Evolutionary conservation across 2,329 filamentous ascomycete species (phyloP).

Genomic region (Paraphoma chrysanthemicola): DNA sequence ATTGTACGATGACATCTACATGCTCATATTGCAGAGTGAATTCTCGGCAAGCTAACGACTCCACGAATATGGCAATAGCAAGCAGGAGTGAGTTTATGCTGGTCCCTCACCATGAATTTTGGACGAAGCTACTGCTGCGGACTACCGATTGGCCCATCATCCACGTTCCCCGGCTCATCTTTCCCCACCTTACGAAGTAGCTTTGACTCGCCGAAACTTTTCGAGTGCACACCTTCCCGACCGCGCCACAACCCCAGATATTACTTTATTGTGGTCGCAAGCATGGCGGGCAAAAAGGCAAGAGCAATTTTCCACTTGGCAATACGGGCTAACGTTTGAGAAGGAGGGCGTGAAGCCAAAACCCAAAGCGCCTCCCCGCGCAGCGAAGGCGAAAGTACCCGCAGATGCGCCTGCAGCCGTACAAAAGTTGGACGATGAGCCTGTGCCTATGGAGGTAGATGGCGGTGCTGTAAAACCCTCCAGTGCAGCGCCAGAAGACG

Average conservation of each 20-base stretch:
- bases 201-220: conserved; percentile 40
- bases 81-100: background rate
- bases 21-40: too few species aligned
- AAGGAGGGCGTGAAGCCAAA: conserved; percentile 37
- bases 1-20: background rate
- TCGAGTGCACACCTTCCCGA: conserved; percentile 21
- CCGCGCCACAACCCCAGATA: conserved; percentile 12
- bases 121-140: conserved; percentile 23
- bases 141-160: conserved; percentile 34
- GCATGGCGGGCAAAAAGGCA: conserved; percentile 44
- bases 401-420: conserved; percentile 9
- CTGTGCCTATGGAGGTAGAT: conserved; percentile 14
- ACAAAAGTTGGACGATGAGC: conserved; percentile 14
- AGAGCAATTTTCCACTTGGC: background rate
- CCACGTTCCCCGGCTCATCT: background rate
- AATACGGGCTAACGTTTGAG: conserved; percentile 12
- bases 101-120: conserved; percentile 26
- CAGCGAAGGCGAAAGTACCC: conserved; percentile 32
- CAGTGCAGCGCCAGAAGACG: conserved; percentile 10
- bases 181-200: conserved; percentile 12
- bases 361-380: conserved; percentile 41
- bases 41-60: too few species aligned
- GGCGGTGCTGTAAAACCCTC: conserved; percentile 7
- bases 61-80: too few species aligned
- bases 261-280: conserved; percentile 19